Evolutionary conservation across 2,329 filamentous ascomycete genomes (phyloP), one percentile per base, ranked within the genome.

Genomic region (Geosmithia morbida): DNA sequence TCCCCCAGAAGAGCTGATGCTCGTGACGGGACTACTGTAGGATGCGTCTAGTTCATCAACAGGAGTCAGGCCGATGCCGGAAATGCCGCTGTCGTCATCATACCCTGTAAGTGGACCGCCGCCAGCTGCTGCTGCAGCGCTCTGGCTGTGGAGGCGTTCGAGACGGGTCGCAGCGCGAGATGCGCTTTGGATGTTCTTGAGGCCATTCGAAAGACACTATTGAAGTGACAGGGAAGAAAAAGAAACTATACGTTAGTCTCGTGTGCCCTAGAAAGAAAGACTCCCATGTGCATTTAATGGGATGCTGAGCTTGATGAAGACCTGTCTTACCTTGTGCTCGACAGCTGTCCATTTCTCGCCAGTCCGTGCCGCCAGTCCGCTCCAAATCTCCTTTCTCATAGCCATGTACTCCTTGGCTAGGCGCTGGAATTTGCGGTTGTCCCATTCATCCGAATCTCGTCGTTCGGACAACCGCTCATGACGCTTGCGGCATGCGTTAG

Each of bases 401-500:
- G 72, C 73, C 76, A 87, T 85, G 65, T 94, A 94, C 59, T 85
- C 82, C 60, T 77, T 77, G 39, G 85, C 84, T 41, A 94, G 69
- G 10, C 72, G 71, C 60, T 90, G 84, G 20, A 89, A 70, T 67
- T 85, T 85, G 54, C 81, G 70, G 18, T 75, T 75, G 56, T 90
- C 85, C 82, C 86, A 92, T 57, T 89, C 83, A 55, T 87, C 82
- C 44, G 80, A 77, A 49, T 81, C 79, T 59, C 73, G 74, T 53
- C 82, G 79, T 65, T 90, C 84, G 72, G 90, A 81, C 53, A 94
- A 68, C 41, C 87, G 75, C 65, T 94, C 87, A 57, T 94, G 87
- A 48, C 87, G 79, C 67, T 94, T 94, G 53, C 87, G 85, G 66
- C 87, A 94, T 17, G 88, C 88, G 61, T 92, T 92, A 49, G 83